These are phyloP conservation scores for Astrothelium macrocarpum DNA, from an alignment of 495 filamentous ascomycete genomes.

Conservation along the genomic window DNA sequence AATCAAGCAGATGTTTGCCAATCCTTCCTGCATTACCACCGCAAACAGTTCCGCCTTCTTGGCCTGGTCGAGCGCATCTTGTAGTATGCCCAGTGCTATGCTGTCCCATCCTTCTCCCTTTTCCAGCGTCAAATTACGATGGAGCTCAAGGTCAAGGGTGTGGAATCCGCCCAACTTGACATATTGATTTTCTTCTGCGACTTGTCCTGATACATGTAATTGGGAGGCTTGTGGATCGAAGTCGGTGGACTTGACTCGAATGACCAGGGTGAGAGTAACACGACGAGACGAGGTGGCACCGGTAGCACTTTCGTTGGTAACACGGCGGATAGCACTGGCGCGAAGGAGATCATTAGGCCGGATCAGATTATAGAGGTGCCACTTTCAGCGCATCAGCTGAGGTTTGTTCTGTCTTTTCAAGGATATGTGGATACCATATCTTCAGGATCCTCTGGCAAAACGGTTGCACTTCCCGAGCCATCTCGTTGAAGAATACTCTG, in stretches of 20 bases:
- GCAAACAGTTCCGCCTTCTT: slow-evolving; percentile 67
- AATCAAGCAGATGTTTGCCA: slow-evolving; percentile 89
- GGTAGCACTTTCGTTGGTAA: slow-evolving; percentile 54
- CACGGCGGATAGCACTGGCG: slow-evolving; percentile 73
- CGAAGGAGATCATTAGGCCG: slow-evolving; percentile 66
- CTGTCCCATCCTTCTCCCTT: slow-evolving; percentile 83
- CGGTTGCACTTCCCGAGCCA: slow-evolving; percentile 67
- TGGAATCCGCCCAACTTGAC: slow-evolving; percentile 80
- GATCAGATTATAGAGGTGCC: slow-evolving; percentile 96
- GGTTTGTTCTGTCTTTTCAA: background rate
- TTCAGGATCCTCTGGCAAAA: slow-evolving; percentile 85
- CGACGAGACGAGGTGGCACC: slow-evolving; percentile 66
- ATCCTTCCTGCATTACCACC: slow-evolving; percentile 87
- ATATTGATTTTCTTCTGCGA: slow-evolving; percentile 72
- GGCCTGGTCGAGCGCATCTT: slow-evolving; percentile 67
- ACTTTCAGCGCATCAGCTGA: slow-evolving; percentile 40
- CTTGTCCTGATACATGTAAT: slow-evolving; percentile 75
- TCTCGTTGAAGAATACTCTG: slow-evolving; percentile 57
- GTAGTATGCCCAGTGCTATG: slow-evolving; percentile 67
- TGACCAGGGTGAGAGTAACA: slow-evolving; percentile 67
- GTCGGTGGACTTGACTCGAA: slow-evolving; percentile 73
- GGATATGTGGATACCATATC: slow-evolving; percentile 62
- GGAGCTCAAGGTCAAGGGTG: slow-evolving; percentile 81
- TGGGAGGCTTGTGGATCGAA: slow-evolving; percentile 79
- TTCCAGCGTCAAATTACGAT: slow-evolving; percentile 76